These are phyloP conservation scores for Tetracladium maxilliforme DNA, from an alignment of 2,329 filamentous ascomycete species.

Conservation along the genomic window DNA sequence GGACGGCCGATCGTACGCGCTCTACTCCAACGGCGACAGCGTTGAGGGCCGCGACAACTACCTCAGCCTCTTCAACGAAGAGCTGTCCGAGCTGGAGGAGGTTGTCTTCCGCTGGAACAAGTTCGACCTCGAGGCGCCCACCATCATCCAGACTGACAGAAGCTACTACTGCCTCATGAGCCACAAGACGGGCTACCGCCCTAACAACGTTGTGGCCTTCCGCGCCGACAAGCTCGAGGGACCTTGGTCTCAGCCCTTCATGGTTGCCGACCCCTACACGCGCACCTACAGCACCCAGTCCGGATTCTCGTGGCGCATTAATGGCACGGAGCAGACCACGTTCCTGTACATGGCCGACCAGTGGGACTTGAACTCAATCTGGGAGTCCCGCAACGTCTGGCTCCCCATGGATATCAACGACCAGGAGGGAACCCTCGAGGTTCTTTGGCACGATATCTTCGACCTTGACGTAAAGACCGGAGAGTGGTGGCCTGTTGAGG, in stretches of 20 bases:
- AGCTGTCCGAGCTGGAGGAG: constrained; percentile 32
- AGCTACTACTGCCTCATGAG: constrained; percentile 47
- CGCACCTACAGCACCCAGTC: constrained; percentile 37
- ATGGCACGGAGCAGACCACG: constrained; percentile 30
- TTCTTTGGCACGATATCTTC: constrained; percentile 40
- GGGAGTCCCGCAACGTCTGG: constrained; percentile 43
- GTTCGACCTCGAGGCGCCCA: constrained; percentile 44
- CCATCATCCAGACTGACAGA: constrained; percentile 42
- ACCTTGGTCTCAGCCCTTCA: constrained; percentile 38
- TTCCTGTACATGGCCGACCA: constrained; percentile 21
- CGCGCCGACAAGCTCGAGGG: constrained; percentile 32
- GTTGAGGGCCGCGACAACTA: constrained; percentile 41
- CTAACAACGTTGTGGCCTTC: constrained; percentile 44
- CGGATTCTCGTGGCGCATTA: constrained; percentile 30
- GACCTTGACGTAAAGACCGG: constrained; percentile 37
- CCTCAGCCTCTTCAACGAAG: constrained; percentile 34
- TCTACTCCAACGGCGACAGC: constrained; percentile 45
- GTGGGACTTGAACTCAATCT: constrained; percentile 39
- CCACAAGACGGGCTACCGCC: constrained; percentile 48
- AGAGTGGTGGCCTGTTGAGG: constrained; percentile 27
- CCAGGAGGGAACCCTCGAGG: constrained; percentile 27
- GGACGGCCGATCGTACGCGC: constrained; percentile 35
- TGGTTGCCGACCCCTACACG: constrained; percentile 32
- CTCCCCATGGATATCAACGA: constrained; percentile 37
- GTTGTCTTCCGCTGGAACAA: constrained; percentile 36